These are phyloP conservation scores for Eragrostis nindensis DNA, from an alignment of 176 grass and related monocot species.

Conservation along the genomic window DNA sequence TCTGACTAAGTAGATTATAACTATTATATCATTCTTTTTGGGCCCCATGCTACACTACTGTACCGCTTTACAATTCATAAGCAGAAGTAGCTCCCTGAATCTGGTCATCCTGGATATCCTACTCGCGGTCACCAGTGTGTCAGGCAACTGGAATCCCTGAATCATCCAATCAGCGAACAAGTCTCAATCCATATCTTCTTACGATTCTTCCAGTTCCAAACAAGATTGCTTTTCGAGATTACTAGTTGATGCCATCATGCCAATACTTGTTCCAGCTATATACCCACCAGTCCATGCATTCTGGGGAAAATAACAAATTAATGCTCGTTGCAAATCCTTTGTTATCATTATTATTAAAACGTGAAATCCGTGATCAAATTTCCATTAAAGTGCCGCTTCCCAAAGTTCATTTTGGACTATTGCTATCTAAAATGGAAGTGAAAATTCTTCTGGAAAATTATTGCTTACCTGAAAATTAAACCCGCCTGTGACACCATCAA, in stretches of 20 bases:
- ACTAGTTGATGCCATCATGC: constrained; percentile 49
- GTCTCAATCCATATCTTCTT: constrained; percentile 1
- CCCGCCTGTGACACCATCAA: constrained; percentile 87
- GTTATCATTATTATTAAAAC: constrained; percentile 5
- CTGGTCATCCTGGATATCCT: constrained; percentile 6
- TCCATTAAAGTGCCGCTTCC: constrained; percentile 5
- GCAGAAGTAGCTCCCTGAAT: not conserved
- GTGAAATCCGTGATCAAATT: not conserved
- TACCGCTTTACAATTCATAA: too few relatives aligned
- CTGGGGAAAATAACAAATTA: constrained; percentile 48
- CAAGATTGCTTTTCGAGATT: constrained; percentile 12
- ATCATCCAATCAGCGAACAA: not conserved
- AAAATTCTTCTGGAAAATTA: not conserved
- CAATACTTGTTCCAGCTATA: constrained; percentile 86
- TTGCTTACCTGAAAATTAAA: constrained; percentile 90
- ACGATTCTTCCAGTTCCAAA: constrained; percentile 37
- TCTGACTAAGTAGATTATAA: not conserved
- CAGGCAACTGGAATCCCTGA: not conserved
- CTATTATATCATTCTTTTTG: not conserved
- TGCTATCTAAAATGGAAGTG: not conserved
- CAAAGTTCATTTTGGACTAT: too few relatives aligned
- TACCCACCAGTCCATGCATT: constrained; percentile 92
- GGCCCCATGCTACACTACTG: not conserved
- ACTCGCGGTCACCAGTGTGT: not conserved
- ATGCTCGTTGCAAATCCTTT: constrained; percentile 8